Evolutionary conservation across 2,329 filamentous ascomycete species (phyloP).

Genomic region (Aspergillus arachidicola): DNA sequence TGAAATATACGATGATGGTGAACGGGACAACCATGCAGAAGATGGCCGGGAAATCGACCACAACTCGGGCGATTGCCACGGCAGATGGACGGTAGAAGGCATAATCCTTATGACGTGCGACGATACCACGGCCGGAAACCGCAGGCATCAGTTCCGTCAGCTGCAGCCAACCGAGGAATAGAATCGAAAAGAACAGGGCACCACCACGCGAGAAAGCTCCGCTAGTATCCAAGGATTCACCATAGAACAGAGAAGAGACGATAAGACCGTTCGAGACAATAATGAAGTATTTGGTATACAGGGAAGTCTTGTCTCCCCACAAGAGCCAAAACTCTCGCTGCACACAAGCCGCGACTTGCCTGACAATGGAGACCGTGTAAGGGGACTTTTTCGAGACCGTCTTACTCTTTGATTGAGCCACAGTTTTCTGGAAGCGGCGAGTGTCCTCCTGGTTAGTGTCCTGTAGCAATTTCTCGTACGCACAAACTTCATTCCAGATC

Average conservation of each 20-base stretch:
- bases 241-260: slow-evolving; percentile 78
- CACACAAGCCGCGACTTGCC: slow-evolving; percentile 65
- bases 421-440: slow-evolving; percentile 65
- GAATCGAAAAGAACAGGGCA: slow-evolving; percentile 66
- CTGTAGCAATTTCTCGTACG: slow-evolving; percentile 61
- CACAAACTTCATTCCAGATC: slow-evolving; percentile 62
- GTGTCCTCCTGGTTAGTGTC: slow-evolving; percentile 63
- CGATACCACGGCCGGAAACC: slow-evolving; percentile 70
- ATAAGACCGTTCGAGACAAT: slow-evolving; percentile 75
- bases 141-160: slow-evolving; percentile 78
- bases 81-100: slow-evolving; percentile 72
- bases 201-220: slow-evolving; percentile 67
- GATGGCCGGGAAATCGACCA: slow-evolving; percentile 65
- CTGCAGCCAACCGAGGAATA: slow-evolving; percentile 72
- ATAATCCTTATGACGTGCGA: slow-evolving; percentile 67
- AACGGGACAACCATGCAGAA: slow-evolving; percentile 63
- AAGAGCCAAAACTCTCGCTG: slow-evolving; percentile 78
- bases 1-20: slow-evolving; percentile 67
- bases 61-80: slow-evolving; percentile 62
- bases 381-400: slow-evolving; percentile 69
- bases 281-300: slow-evolving; percentile 79
- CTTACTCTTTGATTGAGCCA: slow-evolving; percentile 66
- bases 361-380: slow-evolving; percentile 74
- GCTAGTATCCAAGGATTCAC: slow-evolving; percentile 59
- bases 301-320: slow-evolving; percentile 71